Evolutionary conservation across 1,139 yeast species (phyloP).

Genomic region (Saccharomyces hybrid): DNA sequence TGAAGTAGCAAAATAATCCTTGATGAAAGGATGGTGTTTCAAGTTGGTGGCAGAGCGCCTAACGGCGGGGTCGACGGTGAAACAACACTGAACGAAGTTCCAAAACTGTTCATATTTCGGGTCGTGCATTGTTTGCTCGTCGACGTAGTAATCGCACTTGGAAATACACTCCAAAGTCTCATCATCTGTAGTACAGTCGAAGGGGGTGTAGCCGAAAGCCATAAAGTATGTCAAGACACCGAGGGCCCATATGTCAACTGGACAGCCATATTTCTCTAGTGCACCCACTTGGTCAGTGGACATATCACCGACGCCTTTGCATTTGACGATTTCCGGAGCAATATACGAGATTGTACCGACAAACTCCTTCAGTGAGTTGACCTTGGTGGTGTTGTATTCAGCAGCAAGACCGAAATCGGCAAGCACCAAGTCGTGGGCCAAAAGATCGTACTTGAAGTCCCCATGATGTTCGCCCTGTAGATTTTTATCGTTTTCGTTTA

Average conservation of each 20-base stretch:
- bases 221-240: constrained; percentile 68
- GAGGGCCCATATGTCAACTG: constrained; percentile 70
- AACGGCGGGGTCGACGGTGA: constrained; percentile 38
- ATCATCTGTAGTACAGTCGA: constrained; percentile 64
- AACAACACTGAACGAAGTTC: constrained; percentile 52
- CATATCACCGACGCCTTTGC: constrained; percentile 34
- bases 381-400: constrained; percentile 8
- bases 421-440: constrained; percentile 45
- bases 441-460: constrained; percentile 17
- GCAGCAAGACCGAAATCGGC: constrained; percentile 62
- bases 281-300: constrained; percentile 11
- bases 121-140: constrained; percentile 21
- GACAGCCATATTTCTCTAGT: constrained; percentile 38
- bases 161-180: constrained; percentile 60
- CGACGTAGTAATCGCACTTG: constrained; percentile 51
- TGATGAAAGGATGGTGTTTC: constrained; percentile 38
- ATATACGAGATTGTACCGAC: constrained; percentile 70
- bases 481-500: constrained; percentile 15
- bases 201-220: constrained; percentile 71
- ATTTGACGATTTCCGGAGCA: constrained; percentile 58
- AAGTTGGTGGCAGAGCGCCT: constrained; percentile 45
- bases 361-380: constrained; percentile 34
- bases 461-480: background rate
- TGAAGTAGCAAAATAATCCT: constrained; percentile 16
- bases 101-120: constrained; percentile 41